These are phyloP conservation scores for Penstemon newberryi DNA, from an alignment of 257 asterid species.

Conservation along the genomic window DNA sequence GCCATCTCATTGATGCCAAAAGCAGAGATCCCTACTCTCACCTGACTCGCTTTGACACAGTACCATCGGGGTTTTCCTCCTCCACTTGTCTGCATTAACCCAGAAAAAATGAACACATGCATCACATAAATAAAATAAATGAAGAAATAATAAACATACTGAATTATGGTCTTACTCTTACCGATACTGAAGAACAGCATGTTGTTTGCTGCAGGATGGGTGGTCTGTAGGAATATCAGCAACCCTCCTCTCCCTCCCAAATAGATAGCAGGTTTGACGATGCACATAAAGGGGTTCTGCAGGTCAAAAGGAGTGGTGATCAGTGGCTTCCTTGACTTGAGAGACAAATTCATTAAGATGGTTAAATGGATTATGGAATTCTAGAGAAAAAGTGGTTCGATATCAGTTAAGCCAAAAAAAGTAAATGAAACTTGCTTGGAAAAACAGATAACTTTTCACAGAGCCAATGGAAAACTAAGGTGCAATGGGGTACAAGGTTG, in stretches of 20 bases:
- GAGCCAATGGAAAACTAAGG: background rate
- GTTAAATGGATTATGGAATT: background rate
- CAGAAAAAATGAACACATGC: slow-evolving; percentile 4
- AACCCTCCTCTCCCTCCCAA: slow-evolving; percentile 97
- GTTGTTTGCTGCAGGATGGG: slow-evolving; percentile 99
- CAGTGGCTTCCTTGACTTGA: slow-evolving; percentile 11
- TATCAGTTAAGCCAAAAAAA: background rate
- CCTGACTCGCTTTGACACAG: slow-evolving; percentile 70
- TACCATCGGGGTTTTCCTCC: slow-evolving; percentile 82
- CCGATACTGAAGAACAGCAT: slow-evolving; percentile 98
- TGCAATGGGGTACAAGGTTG: too few relatives aligned
- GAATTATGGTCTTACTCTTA: slow-evolving; percentile 28
- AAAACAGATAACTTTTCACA: slow-evolving; percentile 8
- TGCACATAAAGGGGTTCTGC: slow-evolving; percentile 93
- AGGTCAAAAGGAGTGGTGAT: slow-evolving; percentile 22
- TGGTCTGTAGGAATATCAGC: slow-evolving; percentile 98
- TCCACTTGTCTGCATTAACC: slow-evolving; percentile 76
- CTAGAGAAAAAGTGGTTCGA: slow-evolving; percentile 7
- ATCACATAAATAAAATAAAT: background rate
- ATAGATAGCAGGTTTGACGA: slow-evolving; percentile 93
- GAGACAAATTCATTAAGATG: slow-evolving; percentile 10
- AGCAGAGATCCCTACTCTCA: slow-evolving; percentile 30
- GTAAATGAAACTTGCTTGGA: slow-evolving; percentile 1
- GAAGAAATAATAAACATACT: slow-evolving; percentile 18
- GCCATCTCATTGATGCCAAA: slow-evolving; percentile 24